phyloP scores from a whole-genome alignment of 768 basidiomycete species.

The Rhodotorula graminis region DNA sequence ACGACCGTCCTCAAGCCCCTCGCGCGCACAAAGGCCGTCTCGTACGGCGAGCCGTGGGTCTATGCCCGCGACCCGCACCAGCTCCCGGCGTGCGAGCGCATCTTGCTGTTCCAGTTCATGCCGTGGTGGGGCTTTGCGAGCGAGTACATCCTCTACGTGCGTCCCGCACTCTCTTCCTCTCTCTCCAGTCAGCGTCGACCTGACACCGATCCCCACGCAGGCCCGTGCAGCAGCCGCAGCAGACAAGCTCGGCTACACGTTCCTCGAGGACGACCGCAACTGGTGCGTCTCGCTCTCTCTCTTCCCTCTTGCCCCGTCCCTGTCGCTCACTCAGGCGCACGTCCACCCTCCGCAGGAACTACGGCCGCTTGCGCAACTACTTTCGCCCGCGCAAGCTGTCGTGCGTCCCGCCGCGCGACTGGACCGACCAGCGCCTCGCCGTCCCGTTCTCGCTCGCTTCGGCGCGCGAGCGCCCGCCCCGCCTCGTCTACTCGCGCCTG shows the following conservation, averaged over 20 bases:
- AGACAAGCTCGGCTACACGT: conserved; percentile 18
- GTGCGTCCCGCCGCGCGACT: conserved; percentile 27
- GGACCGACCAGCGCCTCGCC: conserved; percentile 21
- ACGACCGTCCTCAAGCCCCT: not conserved
- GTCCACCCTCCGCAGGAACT: conserved; percentile 9
- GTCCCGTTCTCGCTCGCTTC: conserved; percentile 12
- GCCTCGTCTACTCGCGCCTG: conserved; percentile 16
- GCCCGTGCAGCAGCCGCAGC: conserved; percentile 16
- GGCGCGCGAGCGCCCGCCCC: not conserved
- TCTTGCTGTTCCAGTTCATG: conserved; percentile 26
- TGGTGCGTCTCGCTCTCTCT: conserved; percentile 6
- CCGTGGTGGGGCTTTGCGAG: conserved; percentile 36
- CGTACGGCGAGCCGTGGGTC: conserved; percentile 7
- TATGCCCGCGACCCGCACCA: not conserved
- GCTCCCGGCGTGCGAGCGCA: conserved; percentile 12
- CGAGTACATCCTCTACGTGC: conserved; percentile 34
- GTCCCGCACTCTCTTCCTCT: not conserved
- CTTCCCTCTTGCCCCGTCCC: not conserved
- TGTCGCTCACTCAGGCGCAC: too few species aligned
- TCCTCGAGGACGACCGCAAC: conserved; percentile 24
- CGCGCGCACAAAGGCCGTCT: not conserved
- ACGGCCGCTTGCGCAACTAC: conserved; percentile 25
- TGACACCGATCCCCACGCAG: not conserved
- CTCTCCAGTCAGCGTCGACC: not conserved
- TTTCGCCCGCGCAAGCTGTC: conserved; percentile 8